Evolutionary conservation across 2,329 filamentous ascomycete genomes (phyloP).

Genomic region (Ceratocystis colombiana): DNA sequence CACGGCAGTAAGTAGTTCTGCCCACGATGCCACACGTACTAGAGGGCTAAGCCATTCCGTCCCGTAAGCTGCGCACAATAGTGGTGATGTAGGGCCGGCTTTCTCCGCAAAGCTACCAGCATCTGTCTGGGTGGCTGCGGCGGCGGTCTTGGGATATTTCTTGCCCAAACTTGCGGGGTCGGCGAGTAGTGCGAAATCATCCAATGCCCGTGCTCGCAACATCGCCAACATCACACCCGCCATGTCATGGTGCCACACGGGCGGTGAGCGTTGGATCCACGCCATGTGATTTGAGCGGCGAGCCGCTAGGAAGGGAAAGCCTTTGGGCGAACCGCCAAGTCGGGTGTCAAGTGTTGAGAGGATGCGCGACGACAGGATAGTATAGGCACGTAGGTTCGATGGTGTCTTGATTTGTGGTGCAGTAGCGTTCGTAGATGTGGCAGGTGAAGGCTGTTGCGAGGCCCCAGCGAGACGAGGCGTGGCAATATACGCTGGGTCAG

Average conservation of each 20-base stretch:
- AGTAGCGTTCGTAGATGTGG: too few relatives aligned
- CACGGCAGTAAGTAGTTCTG: conserved; percentile 38
- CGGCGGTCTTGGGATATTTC: conserved; percentile 25
- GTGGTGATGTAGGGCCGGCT: conserved; percentile 14
- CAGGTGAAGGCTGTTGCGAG: conserved; percentile 24
- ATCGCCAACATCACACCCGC: conserved; percentile 41
- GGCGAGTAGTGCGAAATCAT: conserved; percentile 33
- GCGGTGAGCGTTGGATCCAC: conserved; percentile 24
- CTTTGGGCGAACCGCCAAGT: conserved; percentile 1
- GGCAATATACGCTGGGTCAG: conserved; percentile 18
- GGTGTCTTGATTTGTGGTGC: neutral
- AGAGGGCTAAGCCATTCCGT: neutral
- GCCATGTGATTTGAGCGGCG: conserved; percentile 17
- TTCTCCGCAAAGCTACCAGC: conserved; percentile 30
- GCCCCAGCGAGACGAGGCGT: conserved; percentile 16
- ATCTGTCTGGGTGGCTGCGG: conserved; percentile 12
- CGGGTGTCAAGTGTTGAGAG: conserved; percentile 11
- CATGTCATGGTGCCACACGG: conserved; percentile 48
- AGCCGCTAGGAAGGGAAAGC: conserved; percentile 17
- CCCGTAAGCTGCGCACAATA: neutral
- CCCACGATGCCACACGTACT: conserved; percentile 33
- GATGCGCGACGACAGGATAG: conserved; percentile 15
- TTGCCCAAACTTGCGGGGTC: conserved; percentile 14
- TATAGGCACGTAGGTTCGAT: conserved; percentile 20
- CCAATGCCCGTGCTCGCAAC: conserved; percentile 42